Conservation (phyloP, 306 rosid genomes). For the Rosa chinensis region DNA sequence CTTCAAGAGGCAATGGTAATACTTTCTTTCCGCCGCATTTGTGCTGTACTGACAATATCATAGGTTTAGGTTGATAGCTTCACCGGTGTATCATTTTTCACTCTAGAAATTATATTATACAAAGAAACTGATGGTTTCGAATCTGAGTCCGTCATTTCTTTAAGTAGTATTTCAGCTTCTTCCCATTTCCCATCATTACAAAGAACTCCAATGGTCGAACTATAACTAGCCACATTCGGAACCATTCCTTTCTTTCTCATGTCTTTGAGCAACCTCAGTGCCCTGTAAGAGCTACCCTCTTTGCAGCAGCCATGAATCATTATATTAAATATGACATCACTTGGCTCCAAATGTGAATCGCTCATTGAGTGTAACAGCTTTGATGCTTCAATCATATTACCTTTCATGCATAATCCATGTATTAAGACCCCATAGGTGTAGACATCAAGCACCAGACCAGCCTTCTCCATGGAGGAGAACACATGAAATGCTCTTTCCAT, state of each 20-base stretch:
- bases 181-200: slow-evolving; percentile 58
- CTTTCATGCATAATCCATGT: slow-evolving; percentile 62
- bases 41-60: background rate
- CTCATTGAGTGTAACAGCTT: slow-evolving; percentile 52
- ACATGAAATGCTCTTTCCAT: slow-evolving; percentile 57
- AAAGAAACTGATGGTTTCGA: slow-evolving; percentile 49
- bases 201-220: slow-evolving; percentile 55
- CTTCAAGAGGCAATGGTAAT: background rate
- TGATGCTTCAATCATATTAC: slow-evolving; percentile 69
- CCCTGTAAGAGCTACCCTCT: slow-evolving; percentile 72
- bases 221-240: slow-evolving; percentile 64
- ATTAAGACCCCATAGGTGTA: slow-evolving; percentile 58
- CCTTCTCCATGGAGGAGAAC: slow-evolving; percentile 63
- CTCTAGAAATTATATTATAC: slow-evolving; percentile 40
- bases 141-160: slow-evolving; percentile 49
- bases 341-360: slow-evolving; percentile 52
- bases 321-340: slow-evolving; percentile 60
- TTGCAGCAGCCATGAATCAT: slow-evolving; percentile 75
- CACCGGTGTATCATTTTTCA: slow-evolving; percentile 18
- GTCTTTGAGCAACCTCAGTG: slow-evolving; percentile 62
- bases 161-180: slow-evolving; percentile 57
- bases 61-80: background rate
- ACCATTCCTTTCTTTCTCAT: slow-evolving; percentile 60
- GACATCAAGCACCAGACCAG: slow-evolving; percentile 62
- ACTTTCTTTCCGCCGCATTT: background rate